These are phyloP conservation scores for Ceratocystis lukuohia DNA, from an alignment of 2,329 filamentous ascomycete genomes.

Conservation along the genomic window DNA sequence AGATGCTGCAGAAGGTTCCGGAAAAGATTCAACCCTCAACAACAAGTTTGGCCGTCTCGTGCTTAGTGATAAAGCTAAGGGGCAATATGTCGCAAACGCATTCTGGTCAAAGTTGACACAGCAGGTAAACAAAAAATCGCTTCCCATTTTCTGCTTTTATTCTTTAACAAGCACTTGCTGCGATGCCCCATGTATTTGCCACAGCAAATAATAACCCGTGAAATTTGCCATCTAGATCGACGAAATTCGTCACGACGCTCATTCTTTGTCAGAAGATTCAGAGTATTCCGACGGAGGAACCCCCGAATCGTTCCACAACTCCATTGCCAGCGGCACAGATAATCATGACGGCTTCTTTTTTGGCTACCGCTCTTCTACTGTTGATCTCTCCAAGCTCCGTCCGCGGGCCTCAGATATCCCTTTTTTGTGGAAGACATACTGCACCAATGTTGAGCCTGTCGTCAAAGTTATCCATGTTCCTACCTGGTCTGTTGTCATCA, in stretches of 20 bases:
- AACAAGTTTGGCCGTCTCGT: conserved; percentile 19
- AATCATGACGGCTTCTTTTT: conserved; percentile 57
- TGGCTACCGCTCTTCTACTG: conserved; percentile 56
- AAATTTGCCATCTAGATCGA: conserved; percentile 26
- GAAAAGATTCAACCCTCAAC: conserved; percentile 9
- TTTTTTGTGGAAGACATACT: conserved; percentile 56
- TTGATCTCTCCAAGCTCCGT: conserved; percentile 51
- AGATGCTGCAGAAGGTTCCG: conserved; percentile 9
- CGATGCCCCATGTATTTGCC: background rate
- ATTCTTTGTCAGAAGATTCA: conserved; percentile 33
- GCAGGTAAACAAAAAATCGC: conserved; percentile 38
- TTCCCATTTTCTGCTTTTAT: background rate
- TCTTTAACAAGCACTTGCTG: background rate
- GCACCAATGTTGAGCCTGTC: conserved; percentile 60
- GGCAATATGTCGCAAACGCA: conserved; percentile 55
- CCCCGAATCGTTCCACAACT: conserved; percentile 23
- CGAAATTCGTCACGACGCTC: conserved; percentile 32
- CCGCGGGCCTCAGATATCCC: conserved; percentile 52
- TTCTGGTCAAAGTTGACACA: conserved; percentile 67
- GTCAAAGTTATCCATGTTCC: conserved; percentile 60
- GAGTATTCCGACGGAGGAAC: conserved; percentile 50
- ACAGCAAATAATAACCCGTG: background rate
- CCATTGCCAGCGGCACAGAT: conserved; percentile 10
- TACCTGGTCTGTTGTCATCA: conserved; percentile 47
- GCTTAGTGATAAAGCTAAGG: conserved; percentile 20